These are phyloP conservation scores for Lumnitzera racemosa DNA, from an alignment of 345 rosid species.

Conservation along the genomic window DNA sequence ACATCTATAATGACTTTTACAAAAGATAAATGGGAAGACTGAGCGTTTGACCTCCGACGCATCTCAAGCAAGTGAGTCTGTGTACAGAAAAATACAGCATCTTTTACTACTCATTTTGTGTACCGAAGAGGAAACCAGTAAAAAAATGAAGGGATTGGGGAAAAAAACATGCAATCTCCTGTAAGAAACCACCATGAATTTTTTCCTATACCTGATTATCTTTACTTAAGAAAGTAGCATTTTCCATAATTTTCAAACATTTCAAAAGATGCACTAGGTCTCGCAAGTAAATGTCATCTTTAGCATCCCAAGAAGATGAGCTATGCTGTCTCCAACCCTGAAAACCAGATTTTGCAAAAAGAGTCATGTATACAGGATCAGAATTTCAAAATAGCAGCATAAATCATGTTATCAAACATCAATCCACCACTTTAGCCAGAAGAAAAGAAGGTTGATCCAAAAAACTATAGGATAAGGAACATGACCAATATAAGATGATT, in stretches of 20 bases:
- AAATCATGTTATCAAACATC: no score
- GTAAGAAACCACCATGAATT: no score
- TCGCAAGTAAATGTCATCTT: slow-evolving; percentile 32
- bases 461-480: no score
- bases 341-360: slow-evolving; percentile 4
- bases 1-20: slow-evolving; percentile 44
- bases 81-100: slow-evolving; percentile 1
- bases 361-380: no score
- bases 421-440: no score
- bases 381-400: no score
- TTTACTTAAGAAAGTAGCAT: slow-evolving; percentile 81
- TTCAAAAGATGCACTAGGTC: slow-evolving; percentile 55
- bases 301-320: slow-evolving; percentile 26
- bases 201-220: slow-evolving; percentile 66
- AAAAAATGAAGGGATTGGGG: not conserved
- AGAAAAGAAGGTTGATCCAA: no score
- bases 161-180: not conserved
- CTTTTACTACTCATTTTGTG: no score
- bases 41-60: slow-evolving; percentile 38
- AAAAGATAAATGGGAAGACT: slow-evolving; percentile 39
- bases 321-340: slow-evolving; percentile 37
- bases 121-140: no score
- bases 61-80: slow-evolving; percentile 87
- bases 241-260: slow-evolving; percentile 94
- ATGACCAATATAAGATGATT: no score